Base-by-base conservation (phyloP, 441 rosid genomes). In the Erodium trifolium region DNA sequence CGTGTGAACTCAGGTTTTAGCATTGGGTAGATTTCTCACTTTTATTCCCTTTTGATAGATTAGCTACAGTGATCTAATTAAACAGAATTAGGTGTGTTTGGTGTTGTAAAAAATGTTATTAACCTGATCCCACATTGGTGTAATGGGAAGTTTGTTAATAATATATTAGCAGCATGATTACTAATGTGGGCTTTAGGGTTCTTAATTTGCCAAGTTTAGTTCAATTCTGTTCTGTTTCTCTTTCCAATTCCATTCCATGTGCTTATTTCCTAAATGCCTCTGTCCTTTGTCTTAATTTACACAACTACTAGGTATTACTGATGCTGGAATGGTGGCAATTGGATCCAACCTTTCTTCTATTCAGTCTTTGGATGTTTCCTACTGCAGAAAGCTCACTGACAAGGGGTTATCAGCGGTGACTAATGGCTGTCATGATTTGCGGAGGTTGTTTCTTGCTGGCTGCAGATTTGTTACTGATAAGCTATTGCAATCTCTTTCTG, bases 301-400 rank as follows among this genome's bases (percentile, higher is more conserved):
- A 1, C 17, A n/a, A 53, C 17, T 53, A 53, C 14, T 14, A 88
- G 97, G 91, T 71, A 86, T 93, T 76, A 85, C 95, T 11, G 99
- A 93, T 78, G 73, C 67, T 31, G 97, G 97, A 23, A 71, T 91
- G 87, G 78, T 67, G 23, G 80, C 87, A 34, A 82, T 93, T 76
- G 97, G 95, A 68, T 6, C 68, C 55, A 83, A 88, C 77, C 88
- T 91, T 67, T 72, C 85, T 76, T 82, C 85, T 63, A 79, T 93
- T 5, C 95, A 86, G 79, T 88, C 81, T 72, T 86, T 93, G 78
- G 93, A 93, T 80, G 88, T 89, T 11, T 91, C 96, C 7, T 78
- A 79, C 65, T 93, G 96, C 79, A 84, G 88, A 73, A 89, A 86
- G 86, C 81, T 93, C 60, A 86, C 92, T 0, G 97, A 93, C 68